phyloP scores from a whole-genome alignment of 768 basidiomycete genomes.

The Lactarius hengduanensis region DNA sequence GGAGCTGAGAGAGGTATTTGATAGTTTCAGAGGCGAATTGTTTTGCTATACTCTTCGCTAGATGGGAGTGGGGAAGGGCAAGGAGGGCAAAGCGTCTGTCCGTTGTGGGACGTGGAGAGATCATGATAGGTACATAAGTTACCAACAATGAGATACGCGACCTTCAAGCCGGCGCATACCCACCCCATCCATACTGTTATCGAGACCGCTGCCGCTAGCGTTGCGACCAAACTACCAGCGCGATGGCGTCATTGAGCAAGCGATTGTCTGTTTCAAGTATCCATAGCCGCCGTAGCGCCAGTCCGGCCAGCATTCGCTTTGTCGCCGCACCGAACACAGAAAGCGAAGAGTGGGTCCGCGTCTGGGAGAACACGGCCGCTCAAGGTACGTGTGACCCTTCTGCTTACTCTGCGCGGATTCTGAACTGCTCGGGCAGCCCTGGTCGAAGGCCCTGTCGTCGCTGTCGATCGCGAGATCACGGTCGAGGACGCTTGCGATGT shows the following conservation, averaged over 20 bases:
- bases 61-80: too few relatives aligned
- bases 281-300: constrained; percentile 27
- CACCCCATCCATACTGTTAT: neutral
- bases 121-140: too few relatives aligned
- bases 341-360: constrained; percentile 52
- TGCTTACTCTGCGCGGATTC: neutral
- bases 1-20: too few relatives aligned
- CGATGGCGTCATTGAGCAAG: constrained; percentile 35
- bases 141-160: neutral
- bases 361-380: constrained; percentile 56
- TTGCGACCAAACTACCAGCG: constrained; percentile 4
- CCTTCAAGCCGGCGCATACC: neutral
- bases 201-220: neutral
- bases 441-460: constrained; percentile 65
- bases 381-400: constrained; percentile 45
- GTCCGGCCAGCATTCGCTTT: constrained; percentile 29
- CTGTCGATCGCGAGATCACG: constrained; percentile 64
- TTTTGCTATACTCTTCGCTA: too few relatives aligned
- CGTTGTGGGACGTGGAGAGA: too few relatives aligned
- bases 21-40: too few relatives aligned
- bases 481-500: constrained; percentile 86
- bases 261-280: constrained; percentile 36
- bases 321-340: constrained; percentile 37
- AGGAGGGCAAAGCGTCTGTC: too few relatives aligned
- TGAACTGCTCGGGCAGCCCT: constrained; percentile 46